Base-by-base conservation (phyloP, 345 rosid species). In the Eucalyptus melliodora region DNA sequence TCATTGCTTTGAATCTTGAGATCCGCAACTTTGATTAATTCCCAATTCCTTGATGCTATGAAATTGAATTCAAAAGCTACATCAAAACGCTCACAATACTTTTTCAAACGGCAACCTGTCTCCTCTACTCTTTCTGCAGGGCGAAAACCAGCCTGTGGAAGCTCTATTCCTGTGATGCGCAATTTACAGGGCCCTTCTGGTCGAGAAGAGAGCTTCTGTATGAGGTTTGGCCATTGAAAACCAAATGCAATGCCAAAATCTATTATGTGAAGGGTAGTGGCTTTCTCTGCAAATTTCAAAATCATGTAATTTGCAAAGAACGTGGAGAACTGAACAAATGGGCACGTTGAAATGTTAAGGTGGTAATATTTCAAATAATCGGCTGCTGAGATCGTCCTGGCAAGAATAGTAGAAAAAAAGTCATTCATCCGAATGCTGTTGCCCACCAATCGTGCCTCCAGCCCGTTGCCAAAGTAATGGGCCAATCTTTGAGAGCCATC, bases 151-250 rank as follows among this genome's bases (percentile, higher is more conserved):
- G 92, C 92, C 50, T 94, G 95, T 30, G 99, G 99, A 88, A 96
- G 88, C 91, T 97, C 99, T 67, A 98, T 95, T 47, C 99, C 99
- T 0, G 98, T 98, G 44, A 98, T 94, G 60, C 99, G 94, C 40
- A 97, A 93, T 89, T 94, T 95, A 56, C 95, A 93, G 27, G 95
- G 97, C 24, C 98, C 96, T 15, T 91, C 92, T 12, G 91, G 16
- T 72, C 87, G 90, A 26, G 17, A 88, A 4, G 98, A 89, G 31
- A 97, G 93, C 69, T 81, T 69, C 87, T 97, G 96, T 89, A 97
- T 95, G 77, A 97, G 96, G 90, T 91, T 87, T 2, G 99, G 99
- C 99, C 98, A 97, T 37, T 97, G 98, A 92, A 96, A 97, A 89
- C 99, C 99, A 86, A 95, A 96, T 24, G 88, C 87, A 85, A 97